A percentile compares a stretch with the other conserved stretches of the same genome.
These are phyloP conservation scores for Pseudogymnoascus pannorum DNA, from an alignment of 2,329 filamentous ascomycete species.

Conservation along the genomic window DNA sequence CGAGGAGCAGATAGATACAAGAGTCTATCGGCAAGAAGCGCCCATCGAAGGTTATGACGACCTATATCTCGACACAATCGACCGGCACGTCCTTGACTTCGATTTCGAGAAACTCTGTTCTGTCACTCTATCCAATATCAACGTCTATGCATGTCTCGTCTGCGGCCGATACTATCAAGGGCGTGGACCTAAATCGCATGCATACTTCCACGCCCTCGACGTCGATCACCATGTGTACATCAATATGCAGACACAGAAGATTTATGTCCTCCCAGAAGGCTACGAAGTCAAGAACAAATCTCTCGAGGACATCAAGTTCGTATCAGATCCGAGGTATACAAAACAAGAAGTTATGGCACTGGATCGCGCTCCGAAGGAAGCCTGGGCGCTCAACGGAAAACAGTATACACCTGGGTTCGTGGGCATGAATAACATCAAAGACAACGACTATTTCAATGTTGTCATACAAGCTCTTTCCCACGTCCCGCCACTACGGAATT, in stretches of 20 bases:
- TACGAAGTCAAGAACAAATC: slow-evolving; percentile 95
- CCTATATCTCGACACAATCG: slow-evolving; percentile 94
- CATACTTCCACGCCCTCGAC: slow-evolving; percentile 95
- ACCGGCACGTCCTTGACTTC: slow-evolving; percentile 88
- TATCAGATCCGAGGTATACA: slow-evolving; percentile 82
- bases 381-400: slow-evolving; percentile 73
- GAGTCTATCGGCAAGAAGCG: slow-evolving; percentile 58
- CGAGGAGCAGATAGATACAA: slow-evolving; percentile 26
- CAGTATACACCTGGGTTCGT: slow-evolving; percentile 91
- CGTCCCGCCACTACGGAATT: slow-evolving; percentile 83
- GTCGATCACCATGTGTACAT: slow-evolving; percentile 96
- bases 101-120: slow-evolving; percentile 99
- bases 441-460: slow-evolving; percentile 97
- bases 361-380: slow-evolving; percentile 57
- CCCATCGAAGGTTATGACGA: slow-evolving; percentile 87
- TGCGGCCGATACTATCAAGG: slow-evolving; percentile 98
- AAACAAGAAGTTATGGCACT: slow-evolving; percentile 72
- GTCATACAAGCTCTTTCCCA: slow-evolving; percentile 87
- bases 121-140: slow-evolving; percentile 92
- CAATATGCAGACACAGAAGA: slow-evolving; percentile 89
- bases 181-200: slow-evolving; percentile 85
- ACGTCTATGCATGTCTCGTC: slow-evolving; percentile 94
- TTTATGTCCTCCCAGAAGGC: slow-evolving; percentile 88
- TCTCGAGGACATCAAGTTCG: slow-evolving; percentile 96
- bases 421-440: slow-evolving; percentile 99